phyloP scores from a whole-genome alignment of 2,329 filamentous ascomycete genomes.

The Onygenales sp. region DNA sequence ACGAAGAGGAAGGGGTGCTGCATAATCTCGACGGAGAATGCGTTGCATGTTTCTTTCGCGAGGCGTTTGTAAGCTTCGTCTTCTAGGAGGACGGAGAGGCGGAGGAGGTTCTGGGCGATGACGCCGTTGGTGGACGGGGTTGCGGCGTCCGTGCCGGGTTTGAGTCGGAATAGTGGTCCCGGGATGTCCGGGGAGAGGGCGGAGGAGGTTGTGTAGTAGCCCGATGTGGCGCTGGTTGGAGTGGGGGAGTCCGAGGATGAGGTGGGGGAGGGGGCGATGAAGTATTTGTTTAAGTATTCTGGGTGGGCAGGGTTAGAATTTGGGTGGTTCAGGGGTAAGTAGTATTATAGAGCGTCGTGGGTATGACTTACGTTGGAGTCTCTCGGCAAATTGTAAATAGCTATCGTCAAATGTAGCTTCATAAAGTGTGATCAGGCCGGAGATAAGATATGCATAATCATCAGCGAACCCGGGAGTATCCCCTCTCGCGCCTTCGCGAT shows the following conservation, averaged over 20 bases:
- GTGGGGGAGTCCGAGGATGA: not conserved
- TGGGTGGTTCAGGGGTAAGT: constrained; percentile 2
- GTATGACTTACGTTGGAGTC: constrained; percentile 56
- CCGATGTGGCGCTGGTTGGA: constrained; percentile 17
- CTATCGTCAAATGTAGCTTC: constrained; percentile 67
- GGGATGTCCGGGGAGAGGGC: constrained; percentile 51
- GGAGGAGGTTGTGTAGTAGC: constrained; percentile 33
- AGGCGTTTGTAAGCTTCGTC: constrained; percentile 54
- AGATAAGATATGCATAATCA: constrained; percentile 84
- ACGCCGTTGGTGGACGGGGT: constrained; percentile 85
- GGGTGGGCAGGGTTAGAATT: constrained; percentile 7
- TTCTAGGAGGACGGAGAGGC: constrained; percentile 60
- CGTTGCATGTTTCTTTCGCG: constrained; percentile 65
- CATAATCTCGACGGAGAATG: constrained; percentile 83
- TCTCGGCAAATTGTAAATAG: constrained; percentile 72
- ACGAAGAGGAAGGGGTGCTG: constrained; percentile 91
- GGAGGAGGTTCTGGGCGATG: constrained; percentile 78
- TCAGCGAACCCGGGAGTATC: constrained; percentile 72
- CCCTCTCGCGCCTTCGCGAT: constrained; percentile 54
- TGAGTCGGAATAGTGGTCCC: constrained; percentile 64
- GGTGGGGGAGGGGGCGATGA: constrained; percentile 55
- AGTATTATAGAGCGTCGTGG: not conserved
- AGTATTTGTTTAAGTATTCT: constrained; percentile 65
- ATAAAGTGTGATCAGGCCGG: constrained; percentile 75
- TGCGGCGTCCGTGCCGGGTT: constrained; percentile 89